Conservation (phyloP, 345 rosid species). For the Lenwebbia sp. region DNA sequence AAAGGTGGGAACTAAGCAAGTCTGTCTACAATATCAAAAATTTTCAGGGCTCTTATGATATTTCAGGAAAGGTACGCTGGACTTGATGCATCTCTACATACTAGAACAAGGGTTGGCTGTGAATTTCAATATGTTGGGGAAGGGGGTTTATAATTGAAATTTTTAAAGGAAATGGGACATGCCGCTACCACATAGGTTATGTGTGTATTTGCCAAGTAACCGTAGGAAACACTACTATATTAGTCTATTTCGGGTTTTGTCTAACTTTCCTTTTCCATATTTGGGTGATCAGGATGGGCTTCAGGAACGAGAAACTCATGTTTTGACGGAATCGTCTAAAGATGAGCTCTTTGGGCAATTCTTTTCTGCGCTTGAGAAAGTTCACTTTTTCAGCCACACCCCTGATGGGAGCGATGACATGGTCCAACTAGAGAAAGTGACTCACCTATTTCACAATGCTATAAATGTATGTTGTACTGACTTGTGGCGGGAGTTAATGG, state of each 20-base stretch:
- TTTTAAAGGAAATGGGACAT: not conserved
- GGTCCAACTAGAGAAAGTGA: constrained; percentile 59
- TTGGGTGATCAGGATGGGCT: not conserved
- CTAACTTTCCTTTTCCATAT: not conserved
- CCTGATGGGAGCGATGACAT: constrained; percentile 64
- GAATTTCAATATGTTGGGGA: not conserved
- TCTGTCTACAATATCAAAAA: not conserved
- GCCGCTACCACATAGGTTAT: not conserved
- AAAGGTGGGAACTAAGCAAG: not conserved
- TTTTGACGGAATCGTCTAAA: constrained; percentile 41
- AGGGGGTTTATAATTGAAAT: not conserved
- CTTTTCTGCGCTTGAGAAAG: constrained; percentile 74
- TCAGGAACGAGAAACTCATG: not conserved
- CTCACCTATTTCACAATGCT: constrained; percentile 61
- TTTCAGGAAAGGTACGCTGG: not conserved
- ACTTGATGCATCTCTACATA: not conserved
- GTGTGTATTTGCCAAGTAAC: not conserved
- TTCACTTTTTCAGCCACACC: constrained; percentile 33
- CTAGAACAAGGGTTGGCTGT: not conserved
- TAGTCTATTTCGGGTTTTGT: not conserved
- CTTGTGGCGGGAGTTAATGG: not conserved
- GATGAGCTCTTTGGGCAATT: constrained; percentile 80
- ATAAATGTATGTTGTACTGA: constrained; percentile 31
- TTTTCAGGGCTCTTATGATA: not conserved
- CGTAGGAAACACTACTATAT: not conserved